A percentile compares a stretch with the other conserved stretches of the same genome.
phyloP scores from a whole-genome alignment of 352 stramenopile species.

The Bremia lactucae region DNA sequence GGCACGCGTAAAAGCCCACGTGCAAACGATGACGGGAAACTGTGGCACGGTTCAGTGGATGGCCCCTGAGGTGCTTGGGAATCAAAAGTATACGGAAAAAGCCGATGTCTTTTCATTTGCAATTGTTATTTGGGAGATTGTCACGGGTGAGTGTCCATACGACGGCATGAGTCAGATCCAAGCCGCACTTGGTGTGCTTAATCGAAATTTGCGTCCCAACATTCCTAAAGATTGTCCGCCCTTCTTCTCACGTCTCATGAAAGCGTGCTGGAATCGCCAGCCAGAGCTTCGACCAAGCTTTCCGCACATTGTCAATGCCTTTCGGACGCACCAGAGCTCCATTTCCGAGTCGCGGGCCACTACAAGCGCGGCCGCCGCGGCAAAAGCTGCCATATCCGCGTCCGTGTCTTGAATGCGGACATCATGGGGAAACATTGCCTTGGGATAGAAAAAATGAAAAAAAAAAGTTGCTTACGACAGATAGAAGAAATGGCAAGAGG shows the following conservation, averaged over 20 bases:
- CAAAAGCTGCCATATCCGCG: constrained; percentile 31
- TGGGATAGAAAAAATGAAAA: too few species aligned
- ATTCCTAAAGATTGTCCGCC: constrained; percentile 52
- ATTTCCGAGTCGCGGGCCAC: constrained; percentile 38
- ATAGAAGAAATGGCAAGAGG: neutral
- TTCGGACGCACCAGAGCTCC: constrained; percentile 42
- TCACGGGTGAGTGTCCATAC: constrained; percentile 80
- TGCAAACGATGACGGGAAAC: constrained; percentile 82
- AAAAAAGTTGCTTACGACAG: too few species aligned
- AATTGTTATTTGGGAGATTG: constrained; percentile 88
- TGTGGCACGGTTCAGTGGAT: constrained; percentile 70
- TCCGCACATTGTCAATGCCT: constrained; percentile 55
- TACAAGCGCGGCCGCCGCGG: constrained; percentile 23
- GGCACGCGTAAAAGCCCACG: constrained; percentile 65
- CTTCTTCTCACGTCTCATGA: constrained; percentile 63
- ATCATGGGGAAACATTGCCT: too few species aligned
- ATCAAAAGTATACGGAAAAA: constrained; percentile 86
- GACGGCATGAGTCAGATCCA: constrained; percentile 82
- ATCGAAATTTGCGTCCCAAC: constrained; percentile 56
- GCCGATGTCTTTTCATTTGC: constrained; percentile 85
- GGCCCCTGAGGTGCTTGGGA: constrained; percentile 66
- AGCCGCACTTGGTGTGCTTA: constrained; percentile 51
- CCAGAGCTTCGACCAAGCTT: constrained; percentile 57
- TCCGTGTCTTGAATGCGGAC: too few species aligned
- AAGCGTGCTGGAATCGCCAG: constrained; percentile 63